Evolutionary conservation across 1,284 basidiomycete genomes (phyloP).

Genomic region (Pulveroboletus sp.): DNA sequence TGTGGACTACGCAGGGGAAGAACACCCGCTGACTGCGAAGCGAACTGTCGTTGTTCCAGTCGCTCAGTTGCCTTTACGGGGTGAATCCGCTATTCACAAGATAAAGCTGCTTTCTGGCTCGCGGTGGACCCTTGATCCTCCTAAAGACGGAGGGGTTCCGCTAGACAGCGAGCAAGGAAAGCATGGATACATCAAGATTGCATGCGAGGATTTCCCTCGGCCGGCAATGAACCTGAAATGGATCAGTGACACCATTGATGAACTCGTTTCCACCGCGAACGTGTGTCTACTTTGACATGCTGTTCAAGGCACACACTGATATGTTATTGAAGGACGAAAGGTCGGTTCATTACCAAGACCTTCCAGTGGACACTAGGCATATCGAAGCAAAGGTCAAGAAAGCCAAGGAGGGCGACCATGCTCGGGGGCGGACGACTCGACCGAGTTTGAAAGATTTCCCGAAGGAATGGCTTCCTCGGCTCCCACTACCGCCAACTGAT

Average conservation of each 20-base stretch:
- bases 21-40: conserved; percentile 70
- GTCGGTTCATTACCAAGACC: conserved; percentile 47
- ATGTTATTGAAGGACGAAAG: conserved; percentile 23
- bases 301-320: conserved; percentile 9
- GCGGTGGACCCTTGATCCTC: conserved; percentile 76
- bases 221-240: conserved; percentile 84
- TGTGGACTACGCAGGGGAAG: conserved; percentile 74
- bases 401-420: conserved; percentile 68
- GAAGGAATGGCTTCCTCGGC: conserved; percentile 70
- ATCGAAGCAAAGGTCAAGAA: conserved; percentile 69
- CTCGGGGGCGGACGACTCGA: conserved; percentile 56
- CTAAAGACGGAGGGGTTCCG: conserved; percentile 60
- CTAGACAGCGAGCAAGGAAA: conserved; percentile 47
- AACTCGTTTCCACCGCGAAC: conserved; percentile 73
- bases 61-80: conserved; percentile 64
- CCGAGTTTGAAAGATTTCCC: conserved; percentile 79
- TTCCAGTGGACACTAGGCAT: conserved; percentile 80
- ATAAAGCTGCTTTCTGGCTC: conserved; percentile 81
- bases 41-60: conserved; percentile 74
- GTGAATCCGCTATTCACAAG: conserved; percentile 67
- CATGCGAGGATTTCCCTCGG: conserved; percentile 79
- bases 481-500: conserved; percentile 4
- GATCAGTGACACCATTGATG: conserved; percentile 78
- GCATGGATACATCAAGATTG: conserved; percentile 83
- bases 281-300: conserved; percentile 46